Evolutionary conservation across 2,329 filamentous ascomycete genomes (phyloP), one percentile per base, ranked within the genome.

Genomic region (Dactylellina sp.): DNA sequence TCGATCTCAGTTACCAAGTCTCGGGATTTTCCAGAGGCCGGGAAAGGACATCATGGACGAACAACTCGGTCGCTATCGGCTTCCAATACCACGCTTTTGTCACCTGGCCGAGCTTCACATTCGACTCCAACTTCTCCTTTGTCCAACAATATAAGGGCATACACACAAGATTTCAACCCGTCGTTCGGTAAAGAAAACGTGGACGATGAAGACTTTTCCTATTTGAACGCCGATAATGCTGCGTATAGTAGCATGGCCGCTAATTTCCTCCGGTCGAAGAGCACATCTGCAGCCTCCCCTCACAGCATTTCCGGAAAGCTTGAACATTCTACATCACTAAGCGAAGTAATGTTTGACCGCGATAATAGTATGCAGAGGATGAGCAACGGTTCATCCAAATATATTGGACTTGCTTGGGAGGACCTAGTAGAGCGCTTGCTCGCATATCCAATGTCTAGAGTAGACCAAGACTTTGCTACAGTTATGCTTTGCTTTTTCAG

Each of bases 401-500:
- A 75, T 42, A 46, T 14, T 50, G 78, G 78, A 11, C 75, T 77
- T 28, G 75, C 77, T 16, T 79, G 77, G 77, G 88, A 91, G 74
- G 90, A 93, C 63, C 83, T 95, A 2, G 92, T 98, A 18, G 92
- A 97, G 81, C 89, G 93, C n/a, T 85, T 99, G 42, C 85, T 98
- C 22, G 86, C 89, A 0, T 87, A 91, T 75, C 91, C 91, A 37
- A 89, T 94, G 83, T 93, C 91, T 25, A 93, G 92, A 79, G 86
- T 89, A n/a, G 95, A 98, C 79, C 86, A 87, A 68, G 97, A 97
- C 81, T 99, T 97, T 79, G 87, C 88, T 0, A 88, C 93, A 47
- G 89, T 96, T 16, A 98, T 98, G 79, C 84, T 98, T 28, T 97
- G 94, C 76, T 84, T 98, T 12, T 98, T 98, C 81, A 90, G 95